These are phyloP conservation scores for Citrus australasica DNA, from an alignment of 345 rosid species.

Conservation along the genomic window DNA sequence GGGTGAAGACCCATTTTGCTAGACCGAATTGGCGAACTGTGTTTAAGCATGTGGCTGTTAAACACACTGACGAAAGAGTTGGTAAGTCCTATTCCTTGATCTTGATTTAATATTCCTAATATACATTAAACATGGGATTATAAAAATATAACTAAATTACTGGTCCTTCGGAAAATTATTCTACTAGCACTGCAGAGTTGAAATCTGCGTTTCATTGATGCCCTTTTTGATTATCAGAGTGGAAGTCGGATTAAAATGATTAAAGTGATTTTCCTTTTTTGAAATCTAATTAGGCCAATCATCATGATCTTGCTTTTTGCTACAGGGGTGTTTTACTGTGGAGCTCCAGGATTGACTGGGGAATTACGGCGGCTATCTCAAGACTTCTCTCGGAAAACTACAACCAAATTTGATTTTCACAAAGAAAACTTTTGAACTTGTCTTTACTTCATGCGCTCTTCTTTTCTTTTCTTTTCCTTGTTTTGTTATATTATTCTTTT, in stretches of 20 bases:
- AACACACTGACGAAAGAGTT: slow-evolving; percentile 53
- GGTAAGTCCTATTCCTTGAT: slow-evolving; percentile 36
- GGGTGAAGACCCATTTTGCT: slow-evolving; percentile 62
- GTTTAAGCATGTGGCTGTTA: slow-evolving; percentile 62
- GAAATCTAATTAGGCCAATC: background rate
- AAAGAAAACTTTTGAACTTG: slow-evolving; percentile 63
- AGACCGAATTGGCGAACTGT: slow-evolving; percentile 69
- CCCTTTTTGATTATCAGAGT: background rate
- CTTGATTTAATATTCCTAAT: background rate
- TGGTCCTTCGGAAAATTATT: too few relatives aligned
- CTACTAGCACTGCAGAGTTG: too few relatives aligned
- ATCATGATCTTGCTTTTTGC: background rate
- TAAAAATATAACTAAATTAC: background rate
- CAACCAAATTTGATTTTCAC: slow-evolving; percentile 78
- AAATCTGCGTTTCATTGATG: background rate
- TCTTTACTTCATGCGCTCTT: background rate
- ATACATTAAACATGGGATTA: background rate
- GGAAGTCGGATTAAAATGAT: background rate
- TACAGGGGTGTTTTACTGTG: slow-evolving; percentile 74
- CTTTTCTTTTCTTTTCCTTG: background rate
- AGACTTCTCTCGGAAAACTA: slow-evolving; percentile 72
- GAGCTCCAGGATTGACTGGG: slow-evolving; percentile 54
- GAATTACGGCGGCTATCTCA: slow-evolving; percentile 52
- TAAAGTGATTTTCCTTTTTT: background rate
- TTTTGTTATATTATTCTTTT: background rate